Conservation (phyloP, 2,329 filamentous ascomycete genomes). For the Cadophora gregata region DNA sequence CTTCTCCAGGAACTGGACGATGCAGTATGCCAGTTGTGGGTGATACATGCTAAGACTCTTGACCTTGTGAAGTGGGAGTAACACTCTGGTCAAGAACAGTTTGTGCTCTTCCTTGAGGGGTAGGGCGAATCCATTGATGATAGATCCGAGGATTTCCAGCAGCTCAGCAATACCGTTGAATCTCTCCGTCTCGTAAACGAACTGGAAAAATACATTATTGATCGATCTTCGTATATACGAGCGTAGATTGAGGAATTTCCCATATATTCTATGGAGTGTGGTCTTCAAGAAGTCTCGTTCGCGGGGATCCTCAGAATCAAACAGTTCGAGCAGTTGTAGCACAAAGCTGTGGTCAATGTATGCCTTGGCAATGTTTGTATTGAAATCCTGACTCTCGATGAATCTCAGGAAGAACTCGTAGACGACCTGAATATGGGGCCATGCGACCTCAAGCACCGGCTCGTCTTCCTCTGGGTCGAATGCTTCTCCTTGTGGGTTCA, state of each 20-base stretch:
- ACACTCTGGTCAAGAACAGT: constrained; percentile 90
- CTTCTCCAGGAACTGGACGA: constrained; percentile 98
- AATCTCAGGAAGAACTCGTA: constrained; percentile 99
- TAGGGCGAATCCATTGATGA: constrained; percentile 97
- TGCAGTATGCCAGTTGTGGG: constrained; percentile 96
- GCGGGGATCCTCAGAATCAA: constrained; percentile 96
- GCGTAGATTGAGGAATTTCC: constrained; percentile 96
- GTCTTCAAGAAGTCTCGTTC: constrained; percentile 99
- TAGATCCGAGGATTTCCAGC: constrained; percentile 94
- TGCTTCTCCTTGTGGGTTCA: constrained; percentile 97
- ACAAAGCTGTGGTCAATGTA: constrained; percentile 99
- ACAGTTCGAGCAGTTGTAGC: constrained; percentile 93
- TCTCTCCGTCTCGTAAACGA: constrained; percentile 96
- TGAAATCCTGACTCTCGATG: constrained; percentile 99
- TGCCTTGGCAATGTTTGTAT: constrained; percentile 98
- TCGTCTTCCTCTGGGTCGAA: constrained; percentile 99
- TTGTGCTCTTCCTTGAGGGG: constrained; percentile 99
- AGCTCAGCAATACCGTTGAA: constrained; percentile 99
- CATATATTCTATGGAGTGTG: constrained; percentile 96
- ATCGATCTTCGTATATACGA: constrained; percentile 98
- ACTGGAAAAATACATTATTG: constrained; percentile 99
- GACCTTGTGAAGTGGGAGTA: constrained; percentile 95
- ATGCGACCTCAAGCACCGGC: constrained; percentile 95
- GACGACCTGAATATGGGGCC: constrained; percentile 99
- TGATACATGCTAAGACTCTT: constrained; percentile 99